Percentiles rank a stretch among this genome's conserved stretches.
Evolutionary conservation across 208 protist genomes (phyloP).

Genomic region (Strigomonas culicis): DNA sequence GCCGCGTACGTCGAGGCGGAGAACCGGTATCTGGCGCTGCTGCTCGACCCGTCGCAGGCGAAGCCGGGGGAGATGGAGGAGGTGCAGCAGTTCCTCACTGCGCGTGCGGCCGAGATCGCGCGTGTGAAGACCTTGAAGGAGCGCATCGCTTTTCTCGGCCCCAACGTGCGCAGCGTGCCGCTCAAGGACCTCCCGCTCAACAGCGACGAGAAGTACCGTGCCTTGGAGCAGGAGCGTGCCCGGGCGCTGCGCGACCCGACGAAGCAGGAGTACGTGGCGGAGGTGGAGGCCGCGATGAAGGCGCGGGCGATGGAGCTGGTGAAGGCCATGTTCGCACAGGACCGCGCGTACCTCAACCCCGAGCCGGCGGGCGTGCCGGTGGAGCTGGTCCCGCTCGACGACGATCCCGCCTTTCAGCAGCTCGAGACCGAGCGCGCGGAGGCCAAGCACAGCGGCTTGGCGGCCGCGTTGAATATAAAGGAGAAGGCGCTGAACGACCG

Average conservation of each 20-base stretch:
- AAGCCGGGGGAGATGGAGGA: conserved; percentile 18
- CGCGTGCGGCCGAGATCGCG: conserved; percentile 24
- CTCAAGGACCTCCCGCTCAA: conserved; percentile 26
- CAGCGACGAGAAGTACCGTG: conserved; percentile 22
- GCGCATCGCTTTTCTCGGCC: conserved; percentile 13
- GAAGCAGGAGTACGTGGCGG: background rate
- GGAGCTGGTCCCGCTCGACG: conserved; percentile 33
- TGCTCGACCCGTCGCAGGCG: conserved; percentile 16
- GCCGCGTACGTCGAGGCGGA: conserved; percentile 36
- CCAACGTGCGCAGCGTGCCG: conserved; percentile 25
- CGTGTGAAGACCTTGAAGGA: conserved; percentile 17
- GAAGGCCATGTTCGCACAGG: conserved; percentile 23
- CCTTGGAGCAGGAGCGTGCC: conserved; percentile 19
- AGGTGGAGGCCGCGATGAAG: conserved; percentile 36
- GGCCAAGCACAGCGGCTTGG: conserved; percentile 14
- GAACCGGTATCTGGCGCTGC: conserved; percentile 25
- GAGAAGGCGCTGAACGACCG: conserved; percentile 37
- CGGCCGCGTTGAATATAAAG: conserved; percentile 19
- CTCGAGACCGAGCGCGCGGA: conserved; percentile 40
- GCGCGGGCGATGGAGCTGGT: conserved; percentile 35
- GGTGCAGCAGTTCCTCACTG: conserved; percentile 28
- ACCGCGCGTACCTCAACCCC: conserved; percentile 39
- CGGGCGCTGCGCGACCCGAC: conserved; percentile 17
- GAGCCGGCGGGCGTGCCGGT: conserved; percentile 40
- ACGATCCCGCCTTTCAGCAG: conserved; percentile 35